These are phyloP conservation scores for Metarhizium brunneum DNA, from an alignment of 2,329 filamentous ascomycete genomes.

Conservation along the genomic window DNA sequence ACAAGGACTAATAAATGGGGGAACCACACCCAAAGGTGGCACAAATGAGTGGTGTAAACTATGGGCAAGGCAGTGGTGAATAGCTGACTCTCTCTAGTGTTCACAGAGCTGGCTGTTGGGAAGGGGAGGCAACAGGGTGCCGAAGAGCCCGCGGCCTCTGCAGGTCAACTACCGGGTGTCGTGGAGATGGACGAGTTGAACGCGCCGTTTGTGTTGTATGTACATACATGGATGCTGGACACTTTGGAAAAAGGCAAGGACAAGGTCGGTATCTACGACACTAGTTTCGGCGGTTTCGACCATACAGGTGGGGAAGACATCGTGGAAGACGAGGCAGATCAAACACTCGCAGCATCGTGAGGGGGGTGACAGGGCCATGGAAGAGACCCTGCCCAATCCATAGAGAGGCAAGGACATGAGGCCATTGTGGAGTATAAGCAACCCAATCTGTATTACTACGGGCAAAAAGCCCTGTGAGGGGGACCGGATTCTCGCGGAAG, in stretches of 20 bases:
- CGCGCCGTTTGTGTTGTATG: neutral
- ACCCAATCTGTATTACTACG: neutral
- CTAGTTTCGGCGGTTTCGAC: neutral
- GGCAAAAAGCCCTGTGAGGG: neutral
- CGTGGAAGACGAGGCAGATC: neutral
- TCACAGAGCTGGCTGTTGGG: neutral
- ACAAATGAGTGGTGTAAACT: neutral
- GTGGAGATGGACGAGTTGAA: neutral
- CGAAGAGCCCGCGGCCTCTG: neutral
- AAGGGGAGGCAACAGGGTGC: neutral
- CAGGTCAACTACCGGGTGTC: neutral
- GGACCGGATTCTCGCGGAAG: neutral
- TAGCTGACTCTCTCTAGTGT: neutral
- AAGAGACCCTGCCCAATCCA: neutral
- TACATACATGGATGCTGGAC: neutral
- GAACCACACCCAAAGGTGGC: neutral
- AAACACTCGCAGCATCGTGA: neutral
- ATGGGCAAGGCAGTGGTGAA: neutral
- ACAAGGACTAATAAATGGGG: slow-evolving; percentile 31
- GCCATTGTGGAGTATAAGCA: slow-evolving; percentile 1
- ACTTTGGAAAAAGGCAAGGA: neutral
- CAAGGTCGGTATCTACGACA: neutral
- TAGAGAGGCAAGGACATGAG: slow-evolving; percentile 1
- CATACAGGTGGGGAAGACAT: neutral
- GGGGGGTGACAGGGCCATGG: neutral